These are phyloP conservation scores for Russula dissimulans DNA, from an alignment of 768 basidiomycete genomes.

Conservation along the genomic window DNA sequence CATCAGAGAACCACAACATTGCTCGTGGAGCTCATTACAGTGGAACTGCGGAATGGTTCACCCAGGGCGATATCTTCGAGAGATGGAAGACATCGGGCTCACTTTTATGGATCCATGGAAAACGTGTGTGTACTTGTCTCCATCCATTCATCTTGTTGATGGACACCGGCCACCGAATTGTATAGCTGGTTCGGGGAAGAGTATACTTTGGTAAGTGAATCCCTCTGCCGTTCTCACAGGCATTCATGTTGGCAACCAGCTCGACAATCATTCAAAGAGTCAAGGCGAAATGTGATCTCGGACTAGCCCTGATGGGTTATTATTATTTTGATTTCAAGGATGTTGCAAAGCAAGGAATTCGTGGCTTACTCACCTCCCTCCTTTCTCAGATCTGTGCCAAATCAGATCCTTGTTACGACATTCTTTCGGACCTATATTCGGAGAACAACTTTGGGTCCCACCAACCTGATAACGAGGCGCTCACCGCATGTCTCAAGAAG, in stretches of 20 bases:
- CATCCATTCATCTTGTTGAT: too few relatives aligned
- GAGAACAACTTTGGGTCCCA: not conserved
- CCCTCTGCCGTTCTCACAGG: not conserved
- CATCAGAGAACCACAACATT: not conserved
- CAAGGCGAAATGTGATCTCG: not conserved
- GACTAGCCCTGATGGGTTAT: not conserved
- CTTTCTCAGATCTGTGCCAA: not conserved
- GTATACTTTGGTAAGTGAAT: not conserved
- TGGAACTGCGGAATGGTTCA: not conserved
- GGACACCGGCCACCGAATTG: too few relatives aligned
- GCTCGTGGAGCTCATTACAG: not conserved
- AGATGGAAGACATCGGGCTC: not conserved
- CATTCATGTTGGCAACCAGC: not conserved
- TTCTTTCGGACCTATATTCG: not conserved
- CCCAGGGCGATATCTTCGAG: not conserved
- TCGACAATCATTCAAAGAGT: not conserved
- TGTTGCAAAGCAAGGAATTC: not conserved
- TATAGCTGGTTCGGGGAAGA: constrained; percentile 6
- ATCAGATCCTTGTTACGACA: not conserved
- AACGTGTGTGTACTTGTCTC: not conserved
- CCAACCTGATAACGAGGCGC: not conserved
- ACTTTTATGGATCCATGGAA: constrained; percentile 3
- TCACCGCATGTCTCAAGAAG: not conserved
- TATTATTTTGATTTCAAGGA: constrained; percentile 1
- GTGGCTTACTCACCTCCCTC: not conserved